Evolutionary conservation across 2,329 filamentous ascomycete genomes (phyloP), one percentile per base, ranked within the genome.

Genomic region (Phyllosticta capitalensis): DNA sequence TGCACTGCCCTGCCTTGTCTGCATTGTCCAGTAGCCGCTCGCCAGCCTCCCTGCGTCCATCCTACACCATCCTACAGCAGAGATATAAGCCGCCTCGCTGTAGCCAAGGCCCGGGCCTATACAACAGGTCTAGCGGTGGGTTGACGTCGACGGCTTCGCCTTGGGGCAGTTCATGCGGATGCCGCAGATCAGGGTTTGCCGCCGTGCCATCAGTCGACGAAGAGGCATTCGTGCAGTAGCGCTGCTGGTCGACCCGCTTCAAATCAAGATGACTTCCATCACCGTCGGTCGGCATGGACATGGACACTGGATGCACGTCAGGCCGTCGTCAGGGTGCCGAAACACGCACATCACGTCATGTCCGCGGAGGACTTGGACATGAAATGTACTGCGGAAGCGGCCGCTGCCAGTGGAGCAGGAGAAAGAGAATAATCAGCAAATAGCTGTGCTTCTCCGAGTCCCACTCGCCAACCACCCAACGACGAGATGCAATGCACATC

Each of bases 151-250:
- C 21, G 26, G 28, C 56, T 58, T 21, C 56, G 56, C 50, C 56
- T 54, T 45, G 17, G 28, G 51, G 53, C 45, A 54, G 56, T 58
- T 58, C 56, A 58, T 58, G 56, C 56, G 51, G 50, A 51, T 48
- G 50, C 20, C 38, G 56, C 56, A 54, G 56, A 58, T 58, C 56
- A 58, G 56, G 56, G 56, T 58, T 58, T 58, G 56, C 56, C 56
- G 56, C 56, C 48, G 55, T 52, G 50, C 50, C 24, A 53, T n/a
- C 24, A 19, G 24, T 12, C 22, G 56, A 58, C 53, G 33, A 53
- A 45, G 38, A 45, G 38, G 17, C 38, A 45, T 12, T 45, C 17
- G 38, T 45, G 38, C 38, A 45, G 38, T 45, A 45, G 38, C 38
- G 38, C 38, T 45, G 38, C 38, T 45, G 38, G 14, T n/a, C 38